phyloP scores from a whole-genome alignment of 176 grass and related monocot species.

The Dendrocalamus sinicus region DNA sequence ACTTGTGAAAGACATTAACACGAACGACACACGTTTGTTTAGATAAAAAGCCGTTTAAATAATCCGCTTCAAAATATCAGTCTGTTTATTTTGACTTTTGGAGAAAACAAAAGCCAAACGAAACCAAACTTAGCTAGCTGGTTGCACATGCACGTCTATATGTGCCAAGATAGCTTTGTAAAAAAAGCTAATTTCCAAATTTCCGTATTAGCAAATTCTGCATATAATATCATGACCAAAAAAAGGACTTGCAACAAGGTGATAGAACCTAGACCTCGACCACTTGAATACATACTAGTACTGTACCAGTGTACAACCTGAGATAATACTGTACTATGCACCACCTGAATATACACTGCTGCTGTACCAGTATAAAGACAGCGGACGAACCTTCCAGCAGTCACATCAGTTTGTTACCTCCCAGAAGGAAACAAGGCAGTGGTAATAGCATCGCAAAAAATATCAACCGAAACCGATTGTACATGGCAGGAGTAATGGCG shows the following conservation, averaged over 20 bases:
- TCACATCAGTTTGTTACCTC: neutral
- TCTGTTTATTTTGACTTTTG: too few species aligned
- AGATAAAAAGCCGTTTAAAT: too few species aligned
- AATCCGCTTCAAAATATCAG: too few species aligned
- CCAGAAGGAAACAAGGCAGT: neutral
- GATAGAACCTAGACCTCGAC: neutral
- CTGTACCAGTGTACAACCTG: neutral
- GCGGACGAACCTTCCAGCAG: neutral
- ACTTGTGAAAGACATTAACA: too few species aligned
- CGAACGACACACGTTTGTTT: too few species aligned
- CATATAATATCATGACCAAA: neutral
- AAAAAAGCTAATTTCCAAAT: neutral
- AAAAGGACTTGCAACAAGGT: neutral
- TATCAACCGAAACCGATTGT: neutral
- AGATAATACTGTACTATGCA: neutral
- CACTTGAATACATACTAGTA: neutral
- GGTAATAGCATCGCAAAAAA: conserved; percentile 9
- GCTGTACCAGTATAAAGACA: neutral
- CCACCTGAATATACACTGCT: neutral
- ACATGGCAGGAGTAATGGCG: conserved; percentile 2
- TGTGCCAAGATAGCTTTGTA: too few species aligned
- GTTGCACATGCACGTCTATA: too few species aligned
- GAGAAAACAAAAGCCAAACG: too few species aligned
- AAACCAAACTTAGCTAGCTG: too few species aligned
- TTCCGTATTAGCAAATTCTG: neutral